Percentiles rank a stretch among this genome's conserved stretches.
phyloP scores from a whole-genome alignment of 352 stramenopile species.

The Phytophthora hybrid region DNA sequence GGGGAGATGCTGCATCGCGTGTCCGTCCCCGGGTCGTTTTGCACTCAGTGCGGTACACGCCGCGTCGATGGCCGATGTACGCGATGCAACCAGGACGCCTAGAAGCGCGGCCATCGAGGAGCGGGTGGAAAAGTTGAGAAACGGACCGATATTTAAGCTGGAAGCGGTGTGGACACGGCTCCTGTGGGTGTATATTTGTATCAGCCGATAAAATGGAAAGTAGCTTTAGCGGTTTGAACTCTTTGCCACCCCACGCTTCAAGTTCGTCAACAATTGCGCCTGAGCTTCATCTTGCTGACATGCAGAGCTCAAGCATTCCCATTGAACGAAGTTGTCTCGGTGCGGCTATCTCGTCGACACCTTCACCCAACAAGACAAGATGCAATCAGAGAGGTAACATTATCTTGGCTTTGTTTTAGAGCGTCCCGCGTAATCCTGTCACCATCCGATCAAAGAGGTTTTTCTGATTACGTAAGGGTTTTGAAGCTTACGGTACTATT shows the following conservation, averaged over 20 bases:
- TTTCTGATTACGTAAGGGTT: conserved; percentile 10
- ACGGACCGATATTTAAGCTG: conserved; percentile 41
- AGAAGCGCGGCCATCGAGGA: conserved; percentile 1
- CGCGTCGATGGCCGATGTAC: conserved; percentile 51
- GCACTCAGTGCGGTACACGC: conserved; percentile 55
- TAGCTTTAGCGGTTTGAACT: conserved; percentile 13
- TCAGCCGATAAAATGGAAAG: conserved; percentile 29
- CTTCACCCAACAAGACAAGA: conserved; percentile 33
- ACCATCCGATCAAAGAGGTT: not conserved
- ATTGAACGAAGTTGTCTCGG: conserved; percentile 12
- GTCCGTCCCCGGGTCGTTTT: conserved; percentile 61
- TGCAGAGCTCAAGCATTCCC: conserved; percentile 5
- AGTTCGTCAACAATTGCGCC: conserved; percentile 28
- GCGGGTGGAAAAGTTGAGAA: not conserved
- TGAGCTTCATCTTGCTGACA: conserved; percentile 17
- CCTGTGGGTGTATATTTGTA: conserved; percentile 36
- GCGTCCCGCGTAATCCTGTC: not conserved
- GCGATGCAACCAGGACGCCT: conserved; percentile 39
- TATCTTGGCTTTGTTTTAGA: too few relatives aligned
- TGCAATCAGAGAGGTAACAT: conserved; percentile 18
- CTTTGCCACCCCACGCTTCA: not conserved
- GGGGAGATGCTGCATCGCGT: conserved; percentile 62
- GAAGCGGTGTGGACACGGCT: conserved; percentile 3
- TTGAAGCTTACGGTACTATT: not conserved
- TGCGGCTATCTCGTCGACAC: conserved; percentile 3